These are phyloP conservation scores for Cucurbita maxima DNA, from an alignment of 306 rosid genomes.

Conservation along the genomic window DNA sequence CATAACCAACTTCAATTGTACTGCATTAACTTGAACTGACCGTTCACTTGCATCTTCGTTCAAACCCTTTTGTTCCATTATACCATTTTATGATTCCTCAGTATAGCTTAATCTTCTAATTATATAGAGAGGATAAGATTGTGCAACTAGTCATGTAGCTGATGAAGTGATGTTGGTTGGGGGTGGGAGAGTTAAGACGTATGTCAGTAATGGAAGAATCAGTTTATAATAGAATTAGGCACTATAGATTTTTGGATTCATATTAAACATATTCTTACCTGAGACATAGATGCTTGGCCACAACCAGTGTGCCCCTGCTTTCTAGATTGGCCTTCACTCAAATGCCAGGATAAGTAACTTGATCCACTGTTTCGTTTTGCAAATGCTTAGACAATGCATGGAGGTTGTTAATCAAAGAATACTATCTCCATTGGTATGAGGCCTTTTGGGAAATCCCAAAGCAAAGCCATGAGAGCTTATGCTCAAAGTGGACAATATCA, in stretches of 20 bases:
- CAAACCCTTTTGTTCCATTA: not conserved
- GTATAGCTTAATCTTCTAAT: not conserved
- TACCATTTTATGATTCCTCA: not conserved
- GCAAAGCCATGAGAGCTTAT: too few species aligned
- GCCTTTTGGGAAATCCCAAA: too few species aligned
- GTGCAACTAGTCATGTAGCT: not conserved
- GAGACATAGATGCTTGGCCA: not conserved
- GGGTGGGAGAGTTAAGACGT: not conserved
- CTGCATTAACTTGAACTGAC: not conserved
- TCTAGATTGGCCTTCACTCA: not conserved
- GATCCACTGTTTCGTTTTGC: not conserved
- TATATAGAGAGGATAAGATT: not conserved
- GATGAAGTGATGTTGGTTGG: not conserved
- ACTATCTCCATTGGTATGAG: too few species aligned
- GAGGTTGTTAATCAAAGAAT: not conserved
- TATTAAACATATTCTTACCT: not conserved
- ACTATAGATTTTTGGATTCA: not conserved
- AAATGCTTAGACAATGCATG: not conserved
- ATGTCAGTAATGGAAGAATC: not conserved
- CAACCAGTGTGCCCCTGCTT: not conserved
- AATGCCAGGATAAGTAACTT: not conserved
- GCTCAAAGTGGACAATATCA: too few species aligned
- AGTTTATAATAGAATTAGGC: not conserved
- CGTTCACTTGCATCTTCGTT: not conserved
- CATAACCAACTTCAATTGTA: not conserved